Evolutionary conservation across 139 green algal species (phyloP).

Genomic region (Volvox reticuliferus): DNA sequence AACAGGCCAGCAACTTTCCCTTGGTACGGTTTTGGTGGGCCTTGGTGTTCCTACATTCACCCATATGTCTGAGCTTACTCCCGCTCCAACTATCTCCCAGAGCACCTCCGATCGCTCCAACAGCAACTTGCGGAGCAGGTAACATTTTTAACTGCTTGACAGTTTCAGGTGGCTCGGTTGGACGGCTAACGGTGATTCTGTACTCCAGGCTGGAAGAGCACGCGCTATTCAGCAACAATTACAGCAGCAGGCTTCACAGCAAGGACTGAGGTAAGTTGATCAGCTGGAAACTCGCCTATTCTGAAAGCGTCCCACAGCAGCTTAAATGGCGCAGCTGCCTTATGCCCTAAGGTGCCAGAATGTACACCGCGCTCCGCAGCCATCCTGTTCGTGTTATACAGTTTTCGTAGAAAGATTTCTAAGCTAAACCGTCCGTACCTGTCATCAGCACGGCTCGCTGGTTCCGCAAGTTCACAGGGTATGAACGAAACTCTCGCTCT

Average conservation of each 20-base stretch:
- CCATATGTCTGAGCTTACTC: background rate
- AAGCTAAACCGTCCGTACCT: no score
- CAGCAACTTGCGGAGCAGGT: constrained; percentile 7
- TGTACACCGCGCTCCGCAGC: no score
- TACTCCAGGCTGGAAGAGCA: background rate
- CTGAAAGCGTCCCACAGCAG: no score
- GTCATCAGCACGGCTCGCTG: no score
- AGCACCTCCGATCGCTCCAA: constrained; percentile 14
- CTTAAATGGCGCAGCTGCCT: no score
- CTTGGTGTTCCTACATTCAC: background rate
- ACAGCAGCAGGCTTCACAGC: background rate
- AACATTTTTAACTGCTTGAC: background rate
- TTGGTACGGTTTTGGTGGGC: constrained; percentile 6
- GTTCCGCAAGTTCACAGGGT: no score
- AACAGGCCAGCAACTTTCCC: background rate
- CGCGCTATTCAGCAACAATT: constrained; percentile 28
- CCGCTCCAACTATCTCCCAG: constrained; percentile 7
- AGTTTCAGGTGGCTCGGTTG: background rate
- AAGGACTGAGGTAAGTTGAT: constrained; percentile 17
- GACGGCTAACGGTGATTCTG: background rate
- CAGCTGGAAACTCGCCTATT: background rate
- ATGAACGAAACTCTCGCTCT: no score
- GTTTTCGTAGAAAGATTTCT: no score
- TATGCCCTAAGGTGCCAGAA: no score
- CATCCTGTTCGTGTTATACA: no score